Evolutionary conservation across 2,329 filamentous ascomycete genomes (phyloP).

Genomic region (Venturia effusa): DNA sequence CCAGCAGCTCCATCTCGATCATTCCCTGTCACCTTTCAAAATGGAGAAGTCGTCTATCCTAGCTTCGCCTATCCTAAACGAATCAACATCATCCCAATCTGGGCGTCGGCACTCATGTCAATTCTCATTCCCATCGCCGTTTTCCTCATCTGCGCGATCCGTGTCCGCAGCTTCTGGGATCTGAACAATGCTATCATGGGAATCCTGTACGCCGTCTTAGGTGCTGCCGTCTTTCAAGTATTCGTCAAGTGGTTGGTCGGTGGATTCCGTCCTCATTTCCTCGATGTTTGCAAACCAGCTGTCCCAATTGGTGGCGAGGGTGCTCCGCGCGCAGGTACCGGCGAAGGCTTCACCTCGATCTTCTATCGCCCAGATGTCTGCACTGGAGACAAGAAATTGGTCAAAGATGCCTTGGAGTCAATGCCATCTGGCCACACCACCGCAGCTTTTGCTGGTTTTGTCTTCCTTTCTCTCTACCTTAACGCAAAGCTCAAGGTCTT

Average conservation of each 20-base stretch:
- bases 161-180: conserved; percentile 41
- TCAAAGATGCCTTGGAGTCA: conserved; percentile 56
- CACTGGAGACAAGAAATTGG: conserved; percentile 46
- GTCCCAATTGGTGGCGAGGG: conserved; percentile 17
- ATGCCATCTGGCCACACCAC: conserved; percentile 67
- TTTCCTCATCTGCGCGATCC: conserved; percentile 56
- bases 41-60: conserved; percentile 59
- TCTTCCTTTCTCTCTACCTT: conserved; percentile 61
- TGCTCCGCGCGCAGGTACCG: not conserved
- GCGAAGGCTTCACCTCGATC: not conserved
- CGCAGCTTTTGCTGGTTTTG: conserved; percentile 60
- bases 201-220: conserved; percentile 46
- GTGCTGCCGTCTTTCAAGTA: conserved; percentile 19
- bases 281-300: conserved; percentile 52
- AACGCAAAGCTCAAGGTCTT: conserved; percentile 72
- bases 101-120: conserved; percentile 56
- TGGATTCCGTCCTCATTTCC: conserved; percentile 25
- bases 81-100: conserved; percentile 61
- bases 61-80: conserved; percentile 61
- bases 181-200: conserved; percentile 61
- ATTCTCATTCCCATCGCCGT: conserved; percentile 53
- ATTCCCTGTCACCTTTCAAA: conserved; percentile 55
- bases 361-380: conserved; percentile 38
- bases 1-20: conserved; percentile 57
- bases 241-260: conserved; percentile 24